phyloP scores from a whole-genome alignment of 1,284 basidiomycete genomes.

The Naganishia sp. region DNA sequence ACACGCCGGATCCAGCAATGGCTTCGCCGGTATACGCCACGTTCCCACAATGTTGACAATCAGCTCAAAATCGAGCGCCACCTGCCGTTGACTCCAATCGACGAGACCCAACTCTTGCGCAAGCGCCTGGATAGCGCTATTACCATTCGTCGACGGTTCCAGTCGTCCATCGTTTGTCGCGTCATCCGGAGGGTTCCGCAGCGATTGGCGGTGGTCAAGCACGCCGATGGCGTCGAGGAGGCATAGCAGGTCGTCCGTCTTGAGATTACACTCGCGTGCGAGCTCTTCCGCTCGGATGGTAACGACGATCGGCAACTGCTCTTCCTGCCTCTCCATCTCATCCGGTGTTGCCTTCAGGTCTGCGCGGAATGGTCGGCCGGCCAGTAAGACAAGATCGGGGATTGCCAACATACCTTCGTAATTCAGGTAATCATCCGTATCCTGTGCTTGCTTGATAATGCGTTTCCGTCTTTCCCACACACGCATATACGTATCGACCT shows the following conservation, averaged over 20 bases:
- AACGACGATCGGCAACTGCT: conserved; percentile 49
- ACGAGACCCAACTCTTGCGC: conserved; percentile 38
- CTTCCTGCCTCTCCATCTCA: conserved; percentile 26
- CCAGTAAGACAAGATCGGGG: no score
- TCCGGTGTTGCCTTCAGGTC: conserved; percentile 13
- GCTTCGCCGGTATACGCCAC: conserved; percentile 46
- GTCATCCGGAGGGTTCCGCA: background rate
- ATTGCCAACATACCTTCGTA: background rate
- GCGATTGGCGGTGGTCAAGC: conserved; percentile 56
- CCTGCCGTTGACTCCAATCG: conserved; percentile 47
- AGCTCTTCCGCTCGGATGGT: conserved; percentile 70
- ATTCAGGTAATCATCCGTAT: conserved; percentile 29
- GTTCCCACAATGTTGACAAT: conserved; percentile 59
- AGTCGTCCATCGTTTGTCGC: background rate
- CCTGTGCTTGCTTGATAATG: conserved; percentile 36
- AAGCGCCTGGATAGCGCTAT: conserved; percentile 19
- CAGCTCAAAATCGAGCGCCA: conserved; percentile 67
- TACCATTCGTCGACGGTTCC: no score
- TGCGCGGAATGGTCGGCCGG: conserved; percentile 38
- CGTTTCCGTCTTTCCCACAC: conserved; percentile 34
- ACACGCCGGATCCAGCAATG: conserved; percentile 47
- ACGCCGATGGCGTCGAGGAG: conserved; percentile 85
- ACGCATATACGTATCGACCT: conserved; percentile 33
- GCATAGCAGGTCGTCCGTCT: conserved; percentile 82
- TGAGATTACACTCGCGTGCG: conserved; percentile 74